Conservation (phyloP, 305 asterid genomes). For the Plantago coronopus region DNA sequence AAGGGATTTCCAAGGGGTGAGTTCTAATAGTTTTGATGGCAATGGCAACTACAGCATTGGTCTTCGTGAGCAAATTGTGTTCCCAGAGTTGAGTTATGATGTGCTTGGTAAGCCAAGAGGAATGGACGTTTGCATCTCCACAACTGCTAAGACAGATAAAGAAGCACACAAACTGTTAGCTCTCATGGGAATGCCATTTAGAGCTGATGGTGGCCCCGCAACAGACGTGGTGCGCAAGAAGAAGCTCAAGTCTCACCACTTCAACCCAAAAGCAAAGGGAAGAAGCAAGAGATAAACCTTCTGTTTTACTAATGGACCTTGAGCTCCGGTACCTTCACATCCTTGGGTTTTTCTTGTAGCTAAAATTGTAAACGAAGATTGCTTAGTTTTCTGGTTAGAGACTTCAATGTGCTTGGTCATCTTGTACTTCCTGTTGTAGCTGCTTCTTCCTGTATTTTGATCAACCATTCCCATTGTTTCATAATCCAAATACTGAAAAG, state of each 20-base stretch:
- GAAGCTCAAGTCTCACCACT: slow-evolving; percentile 87
- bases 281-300: slow-evolving; percentile 44
- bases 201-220: slow-evolving; percentile 55
- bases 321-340: slow-evolving; percentile 5
- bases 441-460: neutral
- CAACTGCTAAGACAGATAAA: slow-evolving; percentile 75
- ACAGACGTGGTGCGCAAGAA: slow-evolving; percentile 50
- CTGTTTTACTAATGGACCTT: slow-evolving; percentile 3
- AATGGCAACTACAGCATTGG: slow-evolving; percentile 88
- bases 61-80: slow-evolving; percentile 74
- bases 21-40: slow-evolving; percentile 84
- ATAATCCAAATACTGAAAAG: slow-evolving; percentile 12
- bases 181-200: slow-evolving; percentile 93
- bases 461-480: slow-evolving; percentile 4
- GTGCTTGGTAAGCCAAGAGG: slow-evolving; percentile 81
- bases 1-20: slow-evolving; percentile 91
- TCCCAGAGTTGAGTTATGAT: slow-evolving; percentile 76
- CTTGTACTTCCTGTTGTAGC: slow-evolving; percentile 8
- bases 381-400: slow-evolving; percentile 17
- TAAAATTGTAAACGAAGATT: slow-evolving; percentile 11
- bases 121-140: slow-evolving; percentile 87
- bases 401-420: slow-evolving; percentile 5
- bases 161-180: slow-evolving; percentile 77
- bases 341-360: slow-evolving; percentile 7
- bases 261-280: slow-evolving; percentile 62